Evolutionary conservation across 495 filamentous ascomycete species (phyloP), one percentile per base, ranked within the genome.

Genomic region (Neurospora sp.): DNA sequence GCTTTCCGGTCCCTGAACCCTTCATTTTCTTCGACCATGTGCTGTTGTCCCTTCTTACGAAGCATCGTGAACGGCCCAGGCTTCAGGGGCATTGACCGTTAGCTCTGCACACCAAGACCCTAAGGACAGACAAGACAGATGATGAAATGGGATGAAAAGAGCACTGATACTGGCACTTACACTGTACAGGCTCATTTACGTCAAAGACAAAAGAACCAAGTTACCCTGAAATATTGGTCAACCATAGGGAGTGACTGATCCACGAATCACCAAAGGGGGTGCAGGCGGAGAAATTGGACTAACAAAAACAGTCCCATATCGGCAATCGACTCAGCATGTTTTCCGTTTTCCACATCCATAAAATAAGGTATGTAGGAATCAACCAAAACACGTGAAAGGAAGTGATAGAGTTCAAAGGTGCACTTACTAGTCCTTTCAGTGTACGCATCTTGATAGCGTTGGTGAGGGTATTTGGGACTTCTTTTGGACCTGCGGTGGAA

Each of bases 91-190:
- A 21, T 48, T 9, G n/a, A 21, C n/a, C n/a, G 4, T 48, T 48
- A 11, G 10, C 45, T 24, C n/a, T 54, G n/a, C n/a, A 54, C 4
- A 54, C 10, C n/a, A 54, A 54, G 10, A 5, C 2, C 21, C 4
- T 10, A 24, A 21, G 1, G 21, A 24, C 4, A 54, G 45, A 24
- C 4, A 24, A 21, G n/a, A 24, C 21, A 24, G 0, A 6, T 24
- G 4, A 24, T 11, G 4, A 24, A 24, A 54, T 10, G 1, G 45
- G 45, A 24, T 54, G 45, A 54, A 54, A 54, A 24, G n/a, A 54
- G n/a, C 0, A 24, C n/a, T 24, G 5, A 5, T 0, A 1, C 6
- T 5, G 45, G 10, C 10, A 24, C n/a, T 24, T 21, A 13, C 0
- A 2, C 21, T 21, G 0, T 24, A 2, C 24, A 13, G 2, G 45